Base-by-base conservation (phyloP, 805 yeast species). In the Teunomyces barrocoloradensis region DNA sequence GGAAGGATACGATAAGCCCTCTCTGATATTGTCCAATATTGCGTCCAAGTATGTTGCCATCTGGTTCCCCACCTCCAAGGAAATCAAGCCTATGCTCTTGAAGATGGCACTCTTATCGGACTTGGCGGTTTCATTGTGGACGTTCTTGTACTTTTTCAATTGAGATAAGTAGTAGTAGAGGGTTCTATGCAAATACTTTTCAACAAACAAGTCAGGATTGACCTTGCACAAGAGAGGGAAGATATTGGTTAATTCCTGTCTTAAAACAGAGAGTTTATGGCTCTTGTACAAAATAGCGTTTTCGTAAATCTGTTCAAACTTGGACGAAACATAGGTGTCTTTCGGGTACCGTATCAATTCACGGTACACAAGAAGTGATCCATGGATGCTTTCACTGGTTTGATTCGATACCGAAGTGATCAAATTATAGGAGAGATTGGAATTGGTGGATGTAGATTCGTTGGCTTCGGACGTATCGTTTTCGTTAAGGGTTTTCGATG, bases 21-120 rank as follows among this genome's bases (percentile, higher is more conserved):
- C 97, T 57, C 90, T 75, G 17, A 91, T 81, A 53, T 84, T 88
- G 45, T 85, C 90, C 43, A 92, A 68, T n/a, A 92, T 85, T 1
- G 91, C 89, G 61, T 90, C 96, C 38, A 92, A 71, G 58, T 91
- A 92, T 1, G 94, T 87, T 3, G 90, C 86, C 72, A 94, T 87
- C 55, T 85, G 88, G 48, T 89, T 83, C 17, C 89, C 84, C 0
- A 91, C 94, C 57, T 84, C 86, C 23, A 78, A 66, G 0, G 97
- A 84, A 37, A 94, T 85, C 55, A 86, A 84, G 33, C 98, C 99
- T 43, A 92, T 85, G 23, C 96, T 82, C 9, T 79, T 74, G 50
- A 91, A 78, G 2, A 90, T 87, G 11, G 87, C 79, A 6, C 89
- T 79, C 49, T 87, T 79, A 58, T 92, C 98, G 4, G 68, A 57